Evolutionary conservation across 176 grass and related monocot species (phyloP).

Genomic region (Cenchrus purpureus): DNA sequence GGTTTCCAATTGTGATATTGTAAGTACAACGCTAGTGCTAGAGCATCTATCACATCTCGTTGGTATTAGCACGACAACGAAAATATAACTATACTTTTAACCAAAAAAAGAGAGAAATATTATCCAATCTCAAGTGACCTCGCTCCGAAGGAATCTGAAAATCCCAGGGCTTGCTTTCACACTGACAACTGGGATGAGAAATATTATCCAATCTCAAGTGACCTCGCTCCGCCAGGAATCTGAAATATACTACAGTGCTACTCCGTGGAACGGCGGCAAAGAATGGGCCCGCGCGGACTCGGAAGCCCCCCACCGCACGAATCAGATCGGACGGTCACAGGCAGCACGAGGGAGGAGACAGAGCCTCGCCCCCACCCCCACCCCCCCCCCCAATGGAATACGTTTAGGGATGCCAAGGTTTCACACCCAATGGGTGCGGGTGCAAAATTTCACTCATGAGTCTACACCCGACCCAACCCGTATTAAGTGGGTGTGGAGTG

Average conservation of each 20-base stretch:
- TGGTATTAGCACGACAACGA: constrained; percentile 9
- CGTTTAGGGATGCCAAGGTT: too few species aligned
- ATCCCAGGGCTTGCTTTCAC: not conserved
- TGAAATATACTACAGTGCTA: not conserved
- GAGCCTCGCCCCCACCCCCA: not conserved
- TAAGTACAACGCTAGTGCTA: not conserved
- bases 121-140: not conserved
- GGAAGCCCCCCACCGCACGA: not conserved
- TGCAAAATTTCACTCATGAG: too few species aligned
- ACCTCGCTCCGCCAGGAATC: constrained; percentile 17
- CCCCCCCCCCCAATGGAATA: too few species aligned
- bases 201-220: not conserved
- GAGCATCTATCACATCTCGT: constrained; percentile 10
- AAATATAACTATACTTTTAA: not conserved
- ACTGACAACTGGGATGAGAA: not conserved
- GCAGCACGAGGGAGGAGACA: not conserved
- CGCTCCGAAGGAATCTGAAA: constrained; percentile 13
- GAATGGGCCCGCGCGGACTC: not conserved
- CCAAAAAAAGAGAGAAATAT: not conserved
- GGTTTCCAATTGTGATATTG: not conserved
- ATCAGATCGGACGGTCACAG: constrained; percentile 1
- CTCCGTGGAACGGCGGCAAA: not conserved
- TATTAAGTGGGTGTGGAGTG: too few species aligned
- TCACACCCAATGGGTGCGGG: too few species aligned
- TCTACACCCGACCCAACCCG: too few species aligned